phyloP scores from a whole-genome alignment of 1,139 yeast genomes.

The Hansenula lynferdii region DNA sequence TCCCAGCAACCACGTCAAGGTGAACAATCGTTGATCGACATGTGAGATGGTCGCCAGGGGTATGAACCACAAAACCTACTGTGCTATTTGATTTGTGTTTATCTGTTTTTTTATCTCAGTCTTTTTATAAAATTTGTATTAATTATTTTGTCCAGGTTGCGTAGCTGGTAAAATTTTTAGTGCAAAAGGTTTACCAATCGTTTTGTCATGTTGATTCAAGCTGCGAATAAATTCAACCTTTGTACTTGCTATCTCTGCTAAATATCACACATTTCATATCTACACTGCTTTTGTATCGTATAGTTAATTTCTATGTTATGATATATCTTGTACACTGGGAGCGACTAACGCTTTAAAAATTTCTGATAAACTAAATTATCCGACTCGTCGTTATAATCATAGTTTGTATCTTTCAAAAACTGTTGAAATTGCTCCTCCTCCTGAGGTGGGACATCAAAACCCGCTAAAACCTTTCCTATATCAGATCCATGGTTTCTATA shows the following conservation, averaged over 20 bases:
- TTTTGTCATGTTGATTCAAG: too few relatives aligned
- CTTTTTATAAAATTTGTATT: not conserved
- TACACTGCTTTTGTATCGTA: not conserved
- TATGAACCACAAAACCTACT: not conserved
- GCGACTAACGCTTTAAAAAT: slow-evolving; percentile 42
- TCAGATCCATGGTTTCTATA: slow-evolving; percentile 97
- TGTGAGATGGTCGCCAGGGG: slow-evolving; percentile 6
- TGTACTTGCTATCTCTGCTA: too few relatives aligned
- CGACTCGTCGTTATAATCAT: slow-evolving; percentile 76
- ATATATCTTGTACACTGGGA: not conserved
- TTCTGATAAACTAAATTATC: slow-evolving; percentile 77
- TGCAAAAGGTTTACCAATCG: too few relatives aligned
- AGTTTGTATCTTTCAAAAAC: slow-evolving; percentile 69
- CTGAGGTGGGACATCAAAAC: slow-evolving; percentile 74
- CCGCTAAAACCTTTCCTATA: slow-evolving; percentile 87
- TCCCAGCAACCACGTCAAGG: slow-evolving; percentile 22
- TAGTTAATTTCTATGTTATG: not conserved
- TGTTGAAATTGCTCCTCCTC: slow-evolving; percentile 60
- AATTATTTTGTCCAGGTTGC: too few relatives aligned
- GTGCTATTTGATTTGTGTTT: not conserved
- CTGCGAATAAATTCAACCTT: too few relatives aligned
- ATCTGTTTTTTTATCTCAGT: too few relatives aligned
- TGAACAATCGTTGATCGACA: slow-evolving; percentile 23
- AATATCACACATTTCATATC: too few relatives aligned
- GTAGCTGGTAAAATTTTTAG: too few relatives aligned